Evolutionary conservation across 2,329 filamentous ascomycete species (phyloP).

Genomic region (Proliferodiscus dingleyae): DNA sequence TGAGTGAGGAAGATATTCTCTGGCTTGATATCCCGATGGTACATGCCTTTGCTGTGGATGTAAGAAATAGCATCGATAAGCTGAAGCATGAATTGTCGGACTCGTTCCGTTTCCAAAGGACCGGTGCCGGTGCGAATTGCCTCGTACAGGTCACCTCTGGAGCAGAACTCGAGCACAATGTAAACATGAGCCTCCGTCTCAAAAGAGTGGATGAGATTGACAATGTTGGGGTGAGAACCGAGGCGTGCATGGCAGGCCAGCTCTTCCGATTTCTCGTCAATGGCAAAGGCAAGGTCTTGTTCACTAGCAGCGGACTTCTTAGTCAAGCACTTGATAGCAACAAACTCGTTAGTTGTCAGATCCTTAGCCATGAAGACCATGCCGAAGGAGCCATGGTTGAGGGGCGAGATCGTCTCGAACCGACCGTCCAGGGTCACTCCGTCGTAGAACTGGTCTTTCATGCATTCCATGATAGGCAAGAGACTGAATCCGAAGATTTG

Average conservation of each 20-base stretch:
- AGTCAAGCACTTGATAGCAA: conserved; percentile 94
- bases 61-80: conserved; percentile 84
- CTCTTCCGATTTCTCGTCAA: conserved; percentile 81
- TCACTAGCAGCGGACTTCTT: conserved; percentile 65
- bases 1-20: conserved; percentile 97
- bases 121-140: conserved; percentile 86
- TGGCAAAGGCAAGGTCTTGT: conserved; percentile 53
- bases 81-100: conserved; percentile 95
- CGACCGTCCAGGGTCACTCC: conserved; percentile 82
- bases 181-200: conserved; percentile 89
- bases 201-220: conserved; percentile 86
- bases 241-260: conserved; percentile 74
- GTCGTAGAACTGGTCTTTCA: conserved; percentile 74
- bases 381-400: conserved; percentile 98
- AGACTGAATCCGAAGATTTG: conserved; percentile 6
- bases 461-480: conserved; percentile 66
- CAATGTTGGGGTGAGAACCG: conserved; percentile 79
- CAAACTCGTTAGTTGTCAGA: conserved; percentile 66
- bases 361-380: conserved; percentile 96
- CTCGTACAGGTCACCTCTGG: conserved; percentile 94
- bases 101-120: conserved; percentile 90
- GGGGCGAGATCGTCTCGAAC: conserved; percentile 84
- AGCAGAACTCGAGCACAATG: conserved; percentile 91
- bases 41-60: conserved; percentile 86
- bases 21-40: conserved; percentile 97